Base-by-base conservation (phyloP, 2,329 filamentous ascomycete genomes). In the Aspergillus proliferans region DNA sequence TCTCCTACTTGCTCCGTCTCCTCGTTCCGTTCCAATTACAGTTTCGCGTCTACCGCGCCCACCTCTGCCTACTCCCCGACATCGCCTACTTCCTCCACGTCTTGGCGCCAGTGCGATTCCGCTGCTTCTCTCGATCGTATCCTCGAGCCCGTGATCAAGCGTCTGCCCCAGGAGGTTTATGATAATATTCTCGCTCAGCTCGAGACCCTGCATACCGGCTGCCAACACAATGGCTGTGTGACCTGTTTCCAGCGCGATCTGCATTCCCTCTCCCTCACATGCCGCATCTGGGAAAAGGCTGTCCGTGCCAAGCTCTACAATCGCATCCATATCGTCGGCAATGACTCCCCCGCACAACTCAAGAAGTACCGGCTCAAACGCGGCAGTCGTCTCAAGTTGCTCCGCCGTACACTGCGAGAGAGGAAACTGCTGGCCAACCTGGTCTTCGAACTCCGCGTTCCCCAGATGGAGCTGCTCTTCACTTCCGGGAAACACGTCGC, bases 191-290 rank as follows among this genome's bases (percentile, higher is more conserved):
- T 82, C 9, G 64, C 70, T 30, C 75, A 80, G 48, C 58, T 83
- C 34, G 70, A 77, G 47, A 57, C 61, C 7, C 55, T 77, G 22
- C 74, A 82, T 56, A 60, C 67, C 12, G 63, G 60, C 6, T 58
- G 67, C 10, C 57, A 62, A 28, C 66, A 70, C 34, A 58, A 65
- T 19, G 69, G 75, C 30, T 81, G 80, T 59, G 66, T 74, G 41
- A 74, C 76, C 47, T 81, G 79, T 56, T 79, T 77, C 52, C 69
- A 80, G 53, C 71, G 71, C 48, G 80, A 83, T 58, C 61, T 83
- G 18, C 71, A 73, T 53, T 72, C 73, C 43, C 65, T 83, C 26
- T 73, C 76, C 43, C 61, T 81, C 52, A 79, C 77, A 15, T 80
- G 75, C 54, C 77, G 76, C 47, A 65, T 71, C n/a, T 83, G 79